Base-by-base conservation (phyloP, 805 yeast genomes). In the Myxozyma melibiosi region DNA sequence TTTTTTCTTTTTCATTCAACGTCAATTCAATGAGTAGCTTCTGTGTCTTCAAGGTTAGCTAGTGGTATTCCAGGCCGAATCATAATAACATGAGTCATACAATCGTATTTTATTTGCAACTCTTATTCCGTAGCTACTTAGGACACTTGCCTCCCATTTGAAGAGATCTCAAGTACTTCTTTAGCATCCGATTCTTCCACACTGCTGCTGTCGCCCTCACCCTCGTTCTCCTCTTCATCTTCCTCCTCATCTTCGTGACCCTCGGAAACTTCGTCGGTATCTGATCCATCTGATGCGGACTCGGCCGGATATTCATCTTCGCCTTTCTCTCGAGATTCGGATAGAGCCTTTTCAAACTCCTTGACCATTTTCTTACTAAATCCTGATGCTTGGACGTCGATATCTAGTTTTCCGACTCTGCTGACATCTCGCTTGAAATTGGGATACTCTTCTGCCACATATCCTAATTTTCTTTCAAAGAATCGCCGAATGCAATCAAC, bases 361-460 rank as follows among this genome's bases (percentile, higher is more conserved):
- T 80, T 78, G 18, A 78, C 74, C 64, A 79, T 79, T 69, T 81
- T 81, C 66, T 81, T 81, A 59, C 78, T 78, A 55, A 80, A 90
- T 0, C 99, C 99, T 0, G 96, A 89, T 0, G 99, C 99, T 66
- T 86, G 85, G 1, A 94, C 95, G 62, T 85, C 83, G n/a, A 83
- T 79, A 74, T 94, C 99, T 64, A 94, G 78, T 57, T 81, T 80
- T 41, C 80, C 86, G 5, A 72, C 74, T 69, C 97, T 80, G 58
- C 76, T 59, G 4, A 92, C 85, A 68, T 92, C 97, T 66, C 92
- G 78, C 37, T 76, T 75, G 74, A 92, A 90, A 47, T 78, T 81
- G 1, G 99, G 99, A 67, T 84, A 88, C 68, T 90, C 96, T 54
- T 77, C 76, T 6, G 97, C 96, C 4, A 76, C 78, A 67, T 88